phyloP scores from a whole-genome alignment of 495 filamentous ascomycete species.

The Annulohypoxylon maeteangense region DNA sequence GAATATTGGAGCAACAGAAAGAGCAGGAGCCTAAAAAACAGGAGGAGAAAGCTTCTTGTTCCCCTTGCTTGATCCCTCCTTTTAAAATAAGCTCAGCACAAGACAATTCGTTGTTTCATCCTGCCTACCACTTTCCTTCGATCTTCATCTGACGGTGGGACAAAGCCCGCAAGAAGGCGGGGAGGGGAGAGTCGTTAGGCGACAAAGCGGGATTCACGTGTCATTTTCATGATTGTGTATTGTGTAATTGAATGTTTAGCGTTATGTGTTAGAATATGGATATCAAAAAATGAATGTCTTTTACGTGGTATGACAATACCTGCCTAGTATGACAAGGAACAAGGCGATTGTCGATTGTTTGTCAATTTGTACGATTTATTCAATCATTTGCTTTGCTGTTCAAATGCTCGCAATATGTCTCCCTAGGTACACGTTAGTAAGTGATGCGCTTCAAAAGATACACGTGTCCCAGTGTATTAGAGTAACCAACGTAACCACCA shows the following conservation, averaged over 20 bases:
- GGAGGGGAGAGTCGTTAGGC: conserved; percentile 12
- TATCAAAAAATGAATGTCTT: conserved; percentile 32
- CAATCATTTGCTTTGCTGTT: neutral
- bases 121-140: conserved; percentile 20
- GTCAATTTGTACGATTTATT: neutral
- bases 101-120: conserved; percentile 18
- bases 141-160: conserved; percentile 22
- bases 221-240: conserved; percentile 29
- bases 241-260: neutral
- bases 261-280: conserved; percentile 6
- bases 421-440: conserved; percentile 1
- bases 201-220: conserved; percentile 36
- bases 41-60: conserved; percentile 2
- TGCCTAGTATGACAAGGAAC: neutral
- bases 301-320: conserved; percentile 29
- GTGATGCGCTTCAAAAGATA: conserved; percentile 21
- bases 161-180: conserved; percentile 34
- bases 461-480: conserved; percentile 13
- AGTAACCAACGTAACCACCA: neutral
- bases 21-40: neutral
- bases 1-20: neutral
- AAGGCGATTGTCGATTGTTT: conserved; percentile 24
- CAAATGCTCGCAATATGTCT: neutral
- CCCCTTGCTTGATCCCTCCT: conserved; percentile 5
- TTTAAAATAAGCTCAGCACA: neutral